Conservation (phyloP, 176 grass and related monocot genomes). For the Stipa capillata region DNA sequence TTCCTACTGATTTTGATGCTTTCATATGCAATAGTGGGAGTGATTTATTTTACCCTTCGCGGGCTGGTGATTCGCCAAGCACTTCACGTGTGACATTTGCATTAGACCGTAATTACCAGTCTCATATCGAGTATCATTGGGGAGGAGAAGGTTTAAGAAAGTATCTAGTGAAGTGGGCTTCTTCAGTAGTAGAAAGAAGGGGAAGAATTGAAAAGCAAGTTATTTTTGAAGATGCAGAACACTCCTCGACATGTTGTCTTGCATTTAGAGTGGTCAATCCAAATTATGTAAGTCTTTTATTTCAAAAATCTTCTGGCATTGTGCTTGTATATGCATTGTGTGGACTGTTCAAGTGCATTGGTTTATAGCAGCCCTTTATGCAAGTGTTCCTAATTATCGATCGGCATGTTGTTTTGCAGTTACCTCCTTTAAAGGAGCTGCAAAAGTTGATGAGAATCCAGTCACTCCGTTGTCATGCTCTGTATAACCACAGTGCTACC, state of each 20-base stretch:
- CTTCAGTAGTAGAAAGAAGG: slow-evolving; percentile 50
- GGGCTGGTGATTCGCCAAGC: slow-evolving; percentile 47
- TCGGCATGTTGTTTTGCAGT: slow-evolving; percentile 37
- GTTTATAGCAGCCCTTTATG: neutral
- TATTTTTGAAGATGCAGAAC: slow-evolving; percentile 64
- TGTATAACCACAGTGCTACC: slow-evolving; percentile 67
- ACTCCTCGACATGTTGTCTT: slow-evolving; percentile 61
- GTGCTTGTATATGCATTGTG: neutral
- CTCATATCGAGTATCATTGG: slow-evolving; percentile 88
- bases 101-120: slow-evolving; percentile 64
- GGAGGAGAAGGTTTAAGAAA: slow-evolving; percentile 91
- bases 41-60: slow-evolving; percentile 80
- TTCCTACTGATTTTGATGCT: slow-evolving; percentile 81
- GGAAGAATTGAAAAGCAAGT: slow-evolving; percentile 62
- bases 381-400: neutral
- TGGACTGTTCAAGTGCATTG: neutral
- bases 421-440: slow-evolving; percentile 58
- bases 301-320: neutral
- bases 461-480: slow-evolving; percentile 64
- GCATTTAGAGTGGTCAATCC: slow-evolving; percentile 76
- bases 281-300: slow-evolving; percentile 54
- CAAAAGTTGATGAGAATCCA: slow-evolving; percentile 78
- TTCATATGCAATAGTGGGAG: slow-evolving; percentile 97
- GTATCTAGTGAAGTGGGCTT: slow-evolving; percentile 71
- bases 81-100: slow-evolving; percentile 57